Conservation (phyloP, 345 rosid species). For the Salix arbutifolia region DNA sequence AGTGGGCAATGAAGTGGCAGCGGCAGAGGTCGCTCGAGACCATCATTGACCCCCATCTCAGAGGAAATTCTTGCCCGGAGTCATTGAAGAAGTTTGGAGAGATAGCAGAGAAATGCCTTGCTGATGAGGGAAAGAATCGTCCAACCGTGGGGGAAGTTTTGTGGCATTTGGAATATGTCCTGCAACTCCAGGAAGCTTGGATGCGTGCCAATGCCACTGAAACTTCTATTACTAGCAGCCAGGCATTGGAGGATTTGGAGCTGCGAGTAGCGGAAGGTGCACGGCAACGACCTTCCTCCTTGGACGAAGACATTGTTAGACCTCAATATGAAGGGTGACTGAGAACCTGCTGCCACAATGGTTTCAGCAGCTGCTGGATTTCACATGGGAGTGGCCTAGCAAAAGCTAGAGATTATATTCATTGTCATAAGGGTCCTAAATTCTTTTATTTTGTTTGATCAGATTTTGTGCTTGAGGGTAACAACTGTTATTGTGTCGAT, state of each 20-base stretch:
- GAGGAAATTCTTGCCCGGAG: conserved; percentile 47
- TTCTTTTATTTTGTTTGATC: background rate
- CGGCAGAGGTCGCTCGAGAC: conserved; percentile 57
- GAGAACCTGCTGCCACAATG: background rate
- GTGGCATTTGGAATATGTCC: conserved; percentile 85
- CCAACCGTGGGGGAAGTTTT: conserved; percentile 89
- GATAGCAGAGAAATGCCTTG: conserved; percentile 88
- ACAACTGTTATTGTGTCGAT: conserved; percentile 8
- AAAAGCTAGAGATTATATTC: background rate
- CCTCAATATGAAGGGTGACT: conserved; percentile 6
- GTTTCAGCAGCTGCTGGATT: background rate
- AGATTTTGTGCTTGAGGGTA: background rate
- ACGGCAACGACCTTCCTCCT: background rate
- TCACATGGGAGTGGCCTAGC: background rate
- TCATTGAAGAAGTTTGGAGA: conserved; percentile 79
- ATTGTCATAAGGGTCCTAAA: background rate
- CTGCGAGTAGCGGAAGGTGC: conserved; percentile 17
- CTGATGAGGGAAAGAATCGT: conserved; percentile 74
- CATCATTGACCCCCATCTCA: conserved; percentile 56
- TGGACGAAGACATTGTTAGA: conserved; percentile 11
- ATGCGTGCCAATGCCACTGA: conserved; percentile 30
- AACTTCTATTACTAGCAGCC: conserved; percentile 41
- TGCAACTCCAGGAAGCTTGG: conserved; percentile 87
- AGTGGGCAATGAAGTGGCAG: conserved; percentile 90
- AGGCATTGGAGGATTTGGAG: conserved; percentile 24